Evolutionary conservation across 192 early-diverging fungal genomes (phyloP), one percentile per base, ranked within the genome.

Genomic region (Polychytrium aggregatum): DNA sequence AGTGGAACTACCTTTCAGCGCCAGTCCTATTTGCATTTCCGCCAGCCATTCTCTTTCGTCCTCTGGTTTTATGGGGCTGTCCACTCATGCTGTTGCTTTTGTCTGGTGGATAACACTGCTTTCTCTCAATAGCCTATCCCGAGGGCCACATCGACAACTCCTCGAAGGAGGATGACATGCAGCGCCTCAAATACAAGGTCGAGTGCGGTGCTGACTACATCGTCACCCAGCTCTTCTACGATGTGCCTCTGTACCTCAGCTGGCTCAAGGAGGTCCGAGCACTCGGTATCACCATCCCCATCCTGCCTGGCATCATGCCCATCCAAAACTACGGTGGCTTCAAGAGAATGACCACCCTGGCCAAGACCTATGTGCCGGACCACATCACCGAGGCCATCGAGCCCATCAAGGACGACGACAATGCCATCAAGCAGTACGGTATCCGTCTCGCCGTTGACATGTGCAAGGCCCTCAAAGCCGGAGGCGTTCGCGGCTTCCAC

Each of bases 381-480:
- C 62, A 82, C 50, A 83, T 98, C 53, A 71, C 74, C 65, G 79
- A 83, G 40, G 86, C 74, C 16, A 71, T 98, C 46, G 94, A 93
- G 59, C 82, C 85, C 25, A 98, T 98, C 80, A 95, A 98, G 79
- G 94, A 98, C 46, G 89, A 98, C 53, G 94, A 98, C 68, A 84
- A 86, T 61, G 92, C 92, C 22, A 82, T 98, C 47, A 93, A 95
- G 71, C 83, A 90, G 48, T 94, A 89, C 55, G 96, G 96, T 44
- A 83, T 94, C 24, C 64, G 74, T 22, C 61, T 92, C n/a, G 84
- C 84, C 18, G 79, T 87, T 50, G 75, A 88, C 28, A 88, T 98
- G 89, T 81, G 78, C 16, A 69, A 74, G 44, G 78, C 88, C 29
- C 55, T 74, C 52, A 66, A 82, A 44, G 79, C 60, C n/a, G 68